phyloP scores from a whole-genome alignment of 2,329 filamentous ascomycete species.

The Cladosporium sp. region DNA sequence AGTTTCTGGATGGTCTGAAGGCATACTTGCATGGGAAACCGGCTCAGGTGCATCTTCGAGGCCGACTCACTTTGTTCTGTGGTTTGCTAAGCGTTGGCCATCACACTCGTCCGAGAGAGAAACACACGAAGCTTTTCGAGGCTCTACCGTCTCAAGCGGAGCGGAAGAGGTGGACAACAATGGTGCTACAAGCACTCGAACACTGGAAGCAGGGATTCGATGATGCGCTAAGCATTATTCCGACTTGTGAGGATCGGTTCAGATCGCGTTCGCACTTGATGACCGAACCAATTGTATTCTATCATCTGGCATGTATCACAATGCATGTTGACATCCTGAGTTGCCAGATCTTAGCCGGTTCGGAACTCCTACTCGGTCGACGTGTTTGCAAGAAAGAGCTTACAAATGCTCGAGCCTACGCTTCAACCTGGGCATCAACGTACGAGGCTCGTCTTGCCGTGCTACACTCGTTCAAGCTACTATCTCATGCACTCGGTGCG shows the following conservation, averaged over 20 bases:
- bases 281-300: conserved; percentile 73
- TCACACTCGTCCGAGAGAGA: conserved; percentile 92
- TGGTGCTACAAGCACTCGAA: conserved; percentile 80
- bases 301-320: conserved; percentile 90
- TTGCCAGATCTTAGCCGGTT: conserved; percentile 87
- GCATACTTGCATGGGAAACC: conserved; percentile 74
- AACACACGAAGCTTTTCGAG: conserved; percentile 82
- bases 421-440: conserved; percentile 86
- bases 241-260: background rate
- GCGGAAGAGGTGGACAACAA: conserved; percentile 82
- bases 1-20: conserved; percentile 87
- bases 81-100: conserved; percentile 87
- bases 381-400: conserved; percentile 79
- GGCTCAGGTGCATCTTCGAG: conserved; percentile 85
- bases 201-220: conserved; percentile 90
- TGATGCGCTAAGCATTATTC: conserved; percentile 59
- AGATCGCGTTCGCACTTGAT: background rate
- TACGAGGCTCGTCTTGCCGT: conserved; percentile 82
- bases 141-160: conserved; percentile 75
- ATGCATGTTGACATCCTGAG: conserved; percentile 95
- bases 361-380: conserved; percentile 75
- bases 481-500: conserved; percentile 52
- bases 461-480: conserved; percentile 82
- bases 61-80: conserved; percentile 84
- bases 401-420: conserved; percentile 68